These are phyloP conservation scores for Lavandula angustifolia DNA, from an alignment of 257 asterid genomes.

Conservation along the genomic window DNA sequence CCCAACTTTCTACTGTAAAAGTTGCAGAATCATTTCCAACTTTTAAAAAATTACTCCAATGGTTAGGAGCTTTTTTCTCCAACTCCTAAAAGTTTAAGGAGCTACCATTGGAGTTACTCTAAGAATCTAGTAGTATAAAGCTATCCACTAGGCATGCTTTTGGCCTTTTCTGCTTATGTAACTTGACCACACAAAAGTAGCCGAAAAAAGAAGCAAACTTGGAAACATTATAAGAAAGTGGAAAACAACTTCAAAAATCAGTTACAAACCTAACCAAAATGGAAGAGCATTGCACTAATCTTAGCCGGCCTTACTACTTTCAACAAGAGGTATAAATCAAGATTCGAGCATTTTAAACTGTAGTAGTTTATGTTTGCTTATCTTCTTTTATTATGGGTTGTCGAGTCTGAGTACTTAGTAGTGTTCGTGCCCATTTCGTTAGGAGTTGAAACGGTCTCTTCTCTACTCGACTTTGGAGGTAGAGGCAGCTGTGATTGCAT, in stretches of 20 bases:
- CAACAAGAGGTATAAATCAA: conserved; percentile 62
- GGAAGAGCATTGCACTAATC: conserved; percentile 92
- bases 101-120: no score
- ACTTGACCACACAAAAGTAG: conserved; percentile 42
- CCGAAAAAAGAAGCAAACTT: conserved; percentile 30
- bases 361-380: neutral
- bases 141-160: no score
- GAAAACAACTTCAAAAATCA: conserved; percentile 47
- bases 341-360: neutral
- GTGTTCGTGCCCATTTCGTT: conserved; percentile 28
- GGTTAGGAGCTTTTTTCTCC: no score
- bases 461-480: conserved; percentile 77
- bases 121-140: conserved; percentile 56
- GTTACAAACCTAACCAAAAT: conserved; percentile 36
- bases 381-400: neutral
- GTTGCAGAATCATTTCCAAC: no score
- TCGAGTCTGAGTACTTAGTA: neutral
- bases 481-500: conserved; percentile 65
- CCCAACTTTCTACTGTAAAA: no score
- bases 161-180: no score
- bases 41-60: no score
- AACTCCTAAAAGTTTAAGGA: no score
- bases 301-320: conserved; percentile 66
- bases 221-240: conserved; percentile 47
- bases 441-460: conserved; percentile 74